Base-by-base conservation (phyloP, 164 flowering plant genomes). In the Kalanchoe fedtschenkoi region DNA sequence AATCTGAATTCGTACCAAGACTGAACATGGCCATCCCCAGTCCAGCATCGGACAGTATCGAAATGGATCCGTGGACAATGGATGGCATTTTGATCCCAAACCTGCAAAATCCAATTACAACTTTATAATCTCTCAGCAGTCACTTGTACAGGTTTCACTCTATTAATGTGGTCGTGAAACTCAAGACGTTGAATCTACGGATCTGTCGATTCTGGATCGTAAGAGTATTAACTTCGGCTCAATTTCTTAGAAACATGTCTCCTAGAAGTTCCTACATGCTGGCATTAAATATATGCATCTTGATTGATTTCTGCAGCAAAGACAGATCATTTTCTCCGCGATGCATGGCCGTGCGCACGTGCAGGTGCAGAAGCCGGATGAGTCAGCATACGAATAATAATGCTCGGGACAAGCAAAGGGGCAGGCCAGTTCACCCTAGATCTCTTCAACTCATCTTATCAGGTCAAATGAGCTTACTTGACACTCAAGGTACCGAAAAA, bases 1-100 rank as follows among this genome's bases (percentile, higher is more conserved):
- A 26, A 0, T 26, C 26, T 51, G 4, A 5, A 22, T 30, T 0
- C 30, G 0, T 28, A 58, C 61, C 61, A 0, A 58, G 61, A 34
- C 61, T 58, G 42, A 58, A 58, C 61, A 58, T 58, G 38, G 61
- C 61, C 61, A 58, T 58, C 13, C 61, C 61, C 3, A 58, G 61
- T 5, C 61, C 61, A 15, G 61, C 61, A 28, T 58, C 61, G 0
- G 61, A 58, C 24, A 58, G 41, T 33, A 58, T 58, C 26, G 61
- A 32, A 33, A 58, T 58, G 1, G 61, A 58, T 32, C 61, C 61
- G 6, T 58, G 61, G 41, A 58, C 61, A 13, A 58, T 58, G 2
- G 38, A 32, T 34, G 61, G 61, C 61, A 58, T 58, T 24, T 58
- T 32, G 38, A 58, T 58, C 28, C 41, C 41, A 58, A 33, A 34